A percentile compares a stretch with the other conserved stretches of the same genome.
Conservation (phyloP, 352 stramenopile genomes). For the Phytophthora pisi region DNA sequence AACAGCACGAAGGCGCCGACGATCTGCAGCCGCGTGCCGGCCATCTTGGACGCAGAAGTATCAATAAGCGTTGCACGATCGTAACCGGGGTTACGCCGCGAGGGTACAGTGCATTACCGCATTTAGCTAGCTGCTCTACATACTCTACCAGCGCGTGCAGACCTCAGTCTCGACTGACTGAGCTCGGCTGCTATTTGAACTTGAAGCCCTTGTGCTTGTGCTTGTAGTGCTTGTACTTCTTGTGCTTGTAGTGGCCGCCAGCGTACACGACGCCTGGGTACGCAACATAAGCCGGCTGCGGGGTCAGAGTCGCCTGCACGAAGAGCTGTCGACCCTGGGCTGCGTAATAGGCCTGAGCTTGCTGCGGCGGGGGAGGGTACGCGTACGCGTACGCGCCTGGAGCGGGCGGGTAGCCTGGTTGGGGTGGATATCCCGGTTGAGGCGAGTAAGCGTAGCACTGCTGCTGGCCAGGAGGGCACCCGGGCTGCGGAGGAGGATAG, state of each 20-base stretch:
- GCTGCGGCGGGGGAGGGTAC: constrained; percentile 41
- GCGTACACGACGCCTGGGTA: constrained; percentile 68
- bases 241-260: constrained; percentile 55
- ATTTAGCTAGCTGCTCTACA: not conserved
- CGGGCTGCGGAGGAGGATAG: constrained; percentile 28
- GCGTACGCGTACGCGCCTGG: constrained; percentile 46
- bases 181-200: constrained; percentile 40
- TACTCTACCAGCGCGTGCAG: not conserved
- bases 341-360: constrained; percentile 70
- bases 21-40: constrained; percentile 75
- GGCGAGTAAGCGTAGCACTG: constrained; percentile 32
- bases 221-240: constrained; percentile 64
- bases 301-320: constrained; percentile 58
- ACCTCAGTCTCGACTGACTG: not conserved
- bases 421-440: constrained; percentile 35
- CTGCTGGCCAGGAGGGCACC: constrained; percentile 26
- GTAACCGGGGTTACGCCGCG: not conserved
- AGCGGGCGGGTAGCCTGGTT: constrained; percentile 39
- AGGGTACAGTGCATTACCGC: constrained; percentile 8
- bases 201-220: constrained; percentile 59
- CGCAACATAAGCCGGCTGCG: constrained; percentile 61
- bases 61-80: constrained; percentile 4
- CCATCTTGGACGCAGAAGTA: constrained; percentile 43
- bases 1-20: constrained; percentile 80
- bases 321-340: constrained; percentile 73